These are phyloP conservation scores for Gautieria morchelliformis DNA, from an alignment of 768 basidiomycete genomes.

Conservation along the genomic window DNA sequence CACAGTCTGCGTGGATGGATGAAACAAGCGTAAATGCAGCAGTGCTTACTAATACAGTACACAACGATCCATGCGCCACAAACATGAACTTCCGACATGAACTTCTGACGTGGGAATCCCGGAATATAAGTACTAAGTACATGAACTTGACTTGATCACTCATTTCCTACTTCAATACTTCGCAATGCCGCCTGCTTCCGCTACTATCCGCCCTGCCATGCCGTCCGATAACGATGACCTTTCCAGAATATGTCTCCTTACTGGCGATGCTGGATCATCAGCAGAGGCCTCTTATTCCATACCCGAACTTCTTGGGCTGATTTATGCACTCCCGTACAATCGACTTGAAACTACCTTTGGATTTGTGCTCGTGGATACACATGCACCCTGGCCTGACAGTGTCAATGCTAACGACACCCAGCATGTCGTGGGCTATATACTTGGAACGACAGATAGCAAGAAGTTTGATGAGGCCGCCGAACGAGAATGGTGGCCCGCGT, in stretches of 20 bases:
- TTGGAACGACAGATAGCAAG: conserved; percentile 61
- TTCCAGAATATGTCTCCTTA: conserved; percentile 66
- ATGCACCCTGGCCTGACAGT: background rate
- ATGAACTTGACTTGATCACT: too few relatives aligned
- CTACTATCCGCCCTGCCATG: background rate
- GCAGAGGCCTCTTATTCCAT: conserved; percentile 53
- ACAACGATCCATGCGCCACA: too few relatives aligned
- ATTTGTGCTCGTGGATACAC: conserved; percentile 57
- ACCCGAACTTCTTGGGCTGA: conserved; percentile 56
- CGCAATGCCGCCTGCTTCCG: background rate
- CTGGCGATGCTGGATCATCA: conserved; percentile 60
- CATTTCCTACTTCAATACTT: too few relatives aligned
- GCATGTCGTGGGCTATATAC: conserved; percentile 57
- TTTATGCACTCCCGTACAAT: conserved; percentile 71
- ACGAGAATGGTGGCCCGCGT: conserved; percentile 56
- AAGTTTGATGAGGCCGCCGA: conserved; percentile 47
- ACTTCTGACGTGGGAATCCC: too few relatives aligned
- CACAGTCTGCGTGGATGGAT: too few relatives aligned
- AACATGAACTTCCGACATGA: too few relatives aligned
- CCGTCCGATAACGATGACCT: conserved; percentile 26
- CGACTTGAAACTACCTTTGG: conserved; percentile 53
- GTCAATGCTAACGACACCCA: conserved; percentile 15
- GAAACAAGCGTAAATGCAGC: too few relatives aligned
- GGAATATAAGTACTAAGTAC: too few relatives aligned
- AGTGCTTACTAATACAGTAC: too few relatives aligned